A percentile compares a stretch with the other conserved stretches of the same genome.
Conservation (phyloP, 169 alveolate species). For the Cryptosporidium ryanae region DNA sequence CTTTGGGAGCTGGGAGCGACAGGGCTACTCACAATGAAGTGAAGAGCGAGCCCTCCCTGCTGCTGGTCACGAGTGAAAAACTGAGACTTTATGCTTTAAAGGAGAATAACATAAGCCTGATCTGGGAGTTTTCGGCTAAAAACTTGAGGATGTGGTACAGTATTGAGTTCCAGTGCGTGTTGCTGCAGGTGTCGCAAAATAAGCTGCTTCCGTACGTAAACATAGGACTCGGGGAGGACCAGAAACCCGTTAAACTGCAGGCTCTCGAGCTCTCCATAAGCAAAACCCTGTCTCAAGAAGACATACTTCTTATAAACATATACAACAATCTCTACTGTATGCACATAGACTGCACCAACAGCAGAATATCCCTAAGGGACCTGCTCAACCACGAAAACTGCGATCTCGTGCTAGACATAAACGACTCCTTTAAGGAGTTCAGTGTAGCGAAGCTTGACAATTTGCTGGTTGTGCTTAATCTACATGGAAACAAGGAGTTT, state of each 20-base stretch:
- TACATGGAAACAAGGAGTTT: conserved; percentile 23
- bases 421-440: conserved; percentile 28
- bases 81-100: conserved; percentile 1
- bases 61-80: conserved; percentile 11
- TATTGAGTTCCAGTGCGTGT: conserved; percentile 39
- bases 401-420: conserved; percentile 60
- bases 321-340: conserved; percentile 37
- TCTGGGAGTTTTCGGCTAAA: conserved; percentile 15
- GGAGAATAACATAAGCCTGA: not conserved
- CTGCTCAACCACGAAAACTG: conserved; percentile 7
- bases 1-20: too few relatives aligned
- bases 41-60: conserved; percentile 1
- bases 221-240: not conserved
- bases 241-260: conserved; percentile 18
- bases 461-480: conserved; percentile 18
- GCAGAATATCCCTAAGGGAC: conserved; percentile 38
- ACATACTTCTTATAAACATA: conserved; percentile 13
- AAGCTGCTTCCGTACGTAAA: conserved; percentile 20
- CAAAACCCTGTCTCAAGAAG: not conserved
- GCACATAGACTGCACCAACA: conserved; percentile 18
- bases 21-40: not conserved
- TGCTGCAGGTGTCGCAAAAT: conserved; percentile 24
- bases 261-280: conserved; percentile 12
- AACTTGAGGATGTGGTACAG: conserved; percentile 24
- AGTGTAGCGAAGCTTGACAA: conserved; percentile 7